phyloP scores from a whole-genome alignment of 2,329 filamentous ascomycete genomes.

The Epicoccum nigrum region DNA sequence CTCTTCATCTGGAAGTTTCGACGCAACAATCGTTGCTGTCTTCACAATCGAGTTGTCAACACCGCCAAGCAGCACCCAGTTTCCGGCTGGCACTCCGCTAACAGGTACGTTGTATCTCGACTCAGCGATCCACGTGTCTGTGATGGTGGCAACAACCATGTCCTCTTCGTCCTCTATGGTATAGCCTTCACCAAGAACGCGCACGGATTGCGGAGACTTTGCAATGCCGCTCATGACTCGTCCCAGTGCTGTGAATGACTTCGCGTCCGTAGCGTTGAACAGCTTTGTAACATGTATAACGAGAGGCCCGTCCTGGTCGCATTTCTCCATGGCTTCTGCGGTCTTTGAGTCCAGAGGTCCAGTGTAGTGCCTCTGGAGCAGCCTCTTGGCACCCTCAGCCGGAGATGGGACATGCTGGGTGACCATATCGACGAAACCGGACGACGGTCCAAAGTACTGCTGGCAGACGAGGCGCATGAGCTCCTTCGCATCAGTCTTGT shows the following conservation, averaged over 20 bases:
- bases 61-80: conserved; percentile 88
- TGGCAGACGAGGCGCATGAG: conserved; percentile 88
- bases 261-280: conserved; percentile 89
- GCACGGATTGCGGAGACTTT: conserved; percentile 78
- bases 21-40: conserved; percentile 86
- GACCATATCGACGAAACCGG: conserved; percentile 95
- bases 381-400: conserved; percentile 73
- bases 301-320: conserved; percentile 87
- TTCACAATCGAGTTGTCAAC: conserved; percentile 99
- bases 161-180: conserved; percentile 98
- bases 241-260: conserved; percentile 86
- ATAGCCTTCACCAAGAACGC: conserved; percentile 93
- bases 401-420: conserved; percentile 89
- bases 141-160: conserved; percentile 85
- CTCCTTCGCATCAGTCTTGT: conserved; percentile 86
- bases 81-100: conserved; percentile 90
- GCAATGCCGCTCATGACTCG: conserved; percentile 92
- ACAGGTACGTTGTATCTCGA: conserved; percentile 92
- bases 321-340: conserved; percentile 78
- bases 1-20: conserved; percentile 81
- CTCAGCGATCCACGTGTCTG: conserved; percentile 87
- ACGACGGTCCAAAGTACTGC: conserved; percentile 91
- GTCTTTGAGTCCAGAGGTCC: conserved; percentile 84
- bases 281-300: conserved; percentile 94
- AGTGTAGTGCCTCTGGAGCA: conserved; percentile 88